Evolutionary conservation across 768 basidiomycete genomes (phyloP).

Genomic region (Lepiota brunneoincarnata): DNA sequence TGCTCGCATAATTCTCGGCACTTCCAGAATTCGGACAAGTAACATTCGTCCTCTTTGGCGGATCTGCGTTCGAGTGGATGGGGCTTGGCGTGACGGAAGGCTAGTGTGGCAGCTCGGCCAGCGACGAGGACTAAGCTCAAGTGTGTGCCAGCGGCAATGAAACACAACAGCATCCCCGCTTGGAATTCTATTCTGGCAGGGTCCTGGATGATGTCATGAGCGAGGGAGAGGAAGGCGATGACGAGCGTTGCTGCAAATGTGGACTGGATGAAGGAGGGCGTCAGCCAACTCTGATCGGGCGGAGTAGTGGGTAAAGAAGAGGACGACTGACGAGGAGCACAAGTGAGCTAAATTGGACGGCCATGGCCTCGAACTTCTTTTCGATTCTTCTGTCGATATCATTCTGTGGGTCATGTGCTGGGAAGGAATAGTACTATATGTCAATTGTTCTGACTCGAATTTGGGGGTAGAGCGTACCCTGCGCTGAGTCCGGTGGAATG

Average conservation of each 20-base stretch:
- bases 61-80: neutral
- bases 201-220: neutral
- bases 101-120: constrained; percentile 1
- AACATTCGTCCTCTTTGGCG: neutral
- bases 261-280: neutral
- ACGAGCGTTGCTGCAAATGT: neutral
- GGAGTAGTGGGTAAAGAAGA: too few relatives aligned
- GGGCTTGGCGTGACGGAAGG: neutral
- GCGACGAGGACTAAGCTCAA: constrained; percentile 1
- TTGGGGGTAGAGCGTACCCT: too few relatives aligned
- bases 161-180: neutral
- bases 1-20: neutral
- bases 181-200: neutral
- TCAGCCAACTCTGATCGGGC: too few relatives aligned
- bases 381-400: too few relatives aligned
- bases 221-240: constrained; percentile 1
- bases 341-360: too few relatives aligned
- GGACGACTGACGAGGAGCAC: too few relatives aligned
- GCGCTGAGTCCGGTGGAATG: too few relatives aligned
- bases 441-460: too few relatives aligned
- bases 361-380: too few relatives aligned
- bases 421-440: too few relatives aligned
- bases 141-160: neutral
- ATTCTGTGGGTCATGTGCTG: too few relatives aligned
- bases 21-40: neutral